Evolutionary conservation across 495 filamentous ascomycete genomes (phyloP).

Genomic region (Pyrenula aspistea): DNA sequence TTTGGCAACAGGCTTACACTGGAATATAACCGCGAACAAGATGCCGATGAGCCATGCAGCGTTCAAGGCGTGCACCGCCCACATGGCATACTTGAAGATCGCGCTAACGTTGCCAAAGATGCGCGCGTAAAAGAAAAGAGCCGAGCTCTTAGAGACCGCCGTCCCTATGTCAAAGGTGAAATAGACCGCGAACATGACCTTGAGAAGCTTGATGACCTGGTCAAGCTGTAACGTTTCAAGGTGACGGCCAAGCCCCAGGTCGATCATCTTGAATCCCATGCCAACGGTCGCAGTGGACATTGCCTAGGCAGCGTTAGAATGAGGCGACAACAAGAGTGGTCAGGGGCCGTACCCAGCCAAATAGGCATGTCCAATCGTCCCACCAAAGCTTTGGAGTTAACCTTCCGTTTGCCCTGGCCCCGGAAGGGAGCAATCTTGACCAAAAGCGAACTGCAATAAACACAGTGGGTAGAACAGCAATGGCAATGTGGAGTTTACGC

Average conservation of each 20-base stretch:
- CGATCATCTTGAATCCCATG: neutral
- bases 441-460: neutral
- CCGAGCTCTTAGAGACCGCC: neutral
- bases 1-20: constrained; percentile 1
- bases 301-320: neutral
- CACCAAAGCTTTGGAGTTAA: neutral
- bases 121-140: neutral
- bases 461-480: neutral
- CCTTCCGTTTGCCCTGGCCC: neutral
- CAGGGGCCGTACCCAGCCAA: neutral
- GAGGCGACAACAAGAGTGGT: neutral
- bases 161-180: neutral
- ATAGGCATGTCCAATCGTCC: neutral
- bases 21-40: neutral
- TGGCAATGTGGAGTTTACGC: neutral
- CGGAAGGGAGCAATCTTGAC: neutral
- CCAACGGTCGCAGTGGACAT: neutral
- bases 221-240: neutral
- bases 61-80: neutral
- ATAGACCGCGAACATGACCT: neutral
- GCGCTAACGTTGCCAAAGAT: neutral
- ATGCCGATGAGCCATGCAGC: constrained; percentile 1
- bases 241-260: neutral
- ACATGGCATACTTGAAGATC: neutral
- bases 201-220: neutral